Evolutionary conservation across 768 basidiomycete genomes (phyloP).

Genomic region (Macrolepiota albuminosa): DNA sequence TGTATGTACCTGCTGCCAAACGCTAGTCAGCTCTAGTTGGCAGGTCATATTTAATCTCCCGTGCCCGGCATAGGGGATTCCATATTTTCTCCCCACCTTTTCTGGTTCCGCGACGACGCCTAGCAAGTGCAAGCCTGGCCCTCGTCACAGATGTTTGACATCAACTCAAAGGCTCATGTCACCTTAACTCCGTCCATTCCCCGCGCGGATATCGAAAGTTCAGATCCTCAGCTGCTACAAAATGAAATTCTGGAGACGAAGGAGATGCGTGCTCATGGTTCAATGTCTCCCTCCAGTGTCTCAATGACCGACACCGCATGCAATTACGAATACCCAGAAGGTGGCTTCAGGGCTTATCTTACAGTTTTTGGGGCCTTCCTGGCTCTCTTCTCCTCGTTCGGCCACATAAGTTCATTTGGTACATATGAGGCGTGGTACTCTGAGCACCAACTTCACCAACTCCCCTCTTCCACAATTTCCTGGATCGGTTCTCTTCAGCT

Average conservation of each 20-base stretch:
- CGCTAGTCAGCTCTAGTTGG: slow-evolving; percentile 3
- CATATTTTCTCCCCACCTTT: background rate
- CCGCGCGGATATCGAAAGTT: background rate
- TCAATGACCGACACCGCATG: slow-evolving; percentile 4
- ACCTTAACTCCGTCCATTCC: slow-evolving; percentile 3
- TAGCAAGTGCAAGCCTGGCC: background rate
- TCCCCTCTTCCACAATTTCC: slow-evolving; percentile 53
- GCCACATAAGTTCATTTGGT: slow-evolving; percentile 68
- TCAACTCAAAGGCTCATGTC: slow-evolving; percentile 14
- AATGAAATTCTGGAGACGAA: background rate
- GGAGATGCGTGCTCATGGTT: background rate
- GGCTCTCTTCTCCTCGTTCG: slow-evolving; percentile 66
- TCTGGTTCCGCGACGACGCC: slow-evolving; percentile 1
- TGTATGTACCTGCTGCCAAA: slow-evolving; percentile 1
- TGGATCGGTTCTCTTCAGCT: slow-evolving; percentile 72
- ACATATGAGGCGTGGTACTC: slow-evolving; percentile 69
- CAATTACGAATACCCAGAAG: slow-evolving; percentile 20
- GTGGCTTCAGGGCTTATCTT: slow-evolving; percentile 34
- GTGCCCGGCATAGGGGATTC: background rate
- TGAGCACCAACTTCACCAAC: slow-evolving; percentile 47
- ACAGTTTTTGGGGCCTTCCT: slow-evolving; percentile 62
- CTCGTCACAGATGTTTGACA: slow-evolving; percentile 10
- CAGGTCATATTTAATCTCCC: slow-evolving; percentile 7
- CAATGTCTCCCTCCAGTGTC: slow-evolving; percentile 8
- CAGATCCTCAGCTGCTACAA: slow-evolving; percentile 3